Evolutionary conservation across 345 rosid genomes (phyloP).

Genomic region (Fremontodendron californicum): DNA sequence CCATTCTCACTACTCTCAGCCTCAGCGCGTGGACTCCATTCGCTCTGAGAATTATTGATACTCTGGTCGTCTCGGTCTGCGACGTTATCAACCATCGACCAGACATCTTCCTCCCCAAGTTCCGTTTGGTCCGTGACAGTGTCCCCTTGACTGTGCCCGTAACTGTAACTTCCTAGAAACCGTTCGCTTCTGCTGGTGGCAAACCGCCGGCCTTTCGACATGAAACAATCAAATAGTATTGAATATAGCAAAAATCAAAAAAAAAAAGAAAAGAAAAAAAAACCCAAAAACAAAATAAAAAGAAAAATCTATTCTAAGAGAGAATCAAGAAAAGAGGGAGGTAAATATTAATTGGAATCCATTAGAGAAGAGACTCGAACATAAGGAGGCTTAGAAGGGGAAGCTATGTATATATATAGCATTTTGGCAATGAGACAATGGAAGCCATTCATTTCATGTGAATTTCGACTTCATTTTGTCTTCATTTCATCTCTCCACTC

Average conservation of each 20-base stretch:
- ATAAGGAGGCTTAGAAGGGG: slow-evolving; percentile 17
- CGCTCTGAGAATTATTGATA: slow-evolving; percentile 12
- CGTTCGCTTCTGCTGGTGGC: slow-evolving; percentile 76
- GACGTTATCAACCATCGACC: slow-evolving; percentile 54
- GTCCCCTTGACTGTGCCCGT: slow-evolving; percentile 22
- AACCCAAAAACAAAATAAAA: neutral
- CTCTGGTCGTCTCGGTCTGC: slow-evolving; percentile 23
- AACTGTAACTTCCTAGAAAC: slow-evolving; percentile 39
- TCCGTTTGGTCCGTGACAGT: slow-evolving; percentile 42
- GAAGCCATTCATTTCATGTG: slow-evolving; percentile 39
- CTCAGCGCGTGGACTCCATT: slow-evolving; percentile 40
- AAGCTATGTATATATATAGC: slow-evolving; percentile 30
- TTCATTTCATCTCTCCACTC: slow-evolving; percentile 26
- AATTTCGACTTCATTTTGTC: slow-evolving; percentile 51
- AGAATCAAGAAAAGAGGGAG: neutral
- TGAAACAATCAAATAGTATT: slow-evolving; percentile 15
- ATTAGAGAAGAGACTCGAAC: slow-evolving; percentile 10
- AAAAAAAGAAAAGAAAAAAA: too few relatives aligned
- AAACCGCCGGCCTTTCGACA: slow-evolving; percentile 68
- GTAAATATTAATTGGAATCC: slow-evolving; percentile 19
- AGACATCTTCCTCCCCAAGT: slow-evolving; percentile 73
- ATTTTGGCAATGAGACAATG: neutral
- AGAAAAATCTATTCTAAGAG: neutral
- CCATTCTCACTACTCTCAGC: slow-evolving; percentile 21
- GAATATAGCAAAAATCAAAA: neutral